Evolutionary conservation across 306 rosid species (phyloP).

Genomic region (Luffa aegyptiaca): DNA sequence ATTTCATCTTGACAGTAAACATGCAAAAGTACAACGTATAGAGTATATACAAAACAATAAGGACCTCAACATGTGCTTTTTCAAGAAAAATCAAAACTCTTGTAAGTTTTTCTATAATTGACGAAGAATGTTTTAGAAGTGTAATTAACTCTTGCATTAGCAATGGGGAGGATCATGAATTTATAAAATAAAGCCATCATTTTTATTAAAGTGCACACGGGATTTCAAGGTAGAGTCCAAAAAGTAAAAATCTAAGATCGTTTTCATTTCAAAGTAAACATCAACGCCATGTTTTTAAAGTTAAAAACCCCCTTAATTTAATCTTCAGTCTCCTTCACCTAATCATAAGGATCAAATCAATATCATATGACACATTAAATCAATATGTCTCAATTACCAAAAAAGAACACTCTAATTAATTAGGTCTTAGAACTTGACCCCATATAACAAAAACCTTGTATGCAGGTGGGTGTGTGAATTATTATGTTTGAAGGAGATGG

Average conservation of each 20-base stretch:
- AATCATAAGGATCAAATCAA: neutral
- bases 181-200: too few relatives aligned
- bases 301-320: neutral
- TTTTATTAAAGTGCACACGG: too few relatives aligned
- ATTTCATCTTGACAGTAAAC: neutral
- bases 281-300: too few relatives aligned
- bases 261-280: too few relatives aligned
- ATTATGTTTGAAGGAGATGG: neutral
- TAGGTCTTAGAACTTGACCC: neutral
- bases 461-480: neutral
- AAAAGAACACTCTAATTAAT: neutral
- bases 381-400: neutral
- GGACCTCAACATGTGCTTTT: too few relatives aligned
- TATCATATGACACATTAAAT: neutral
- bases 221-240: too few relatives aligned
- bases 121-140: too few relatives aligned
- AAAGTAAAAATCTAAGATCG: too few relatives aligned
- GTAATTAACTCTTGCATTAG: neutral
- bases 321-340: neutral
- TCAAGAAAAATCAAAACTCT: too few relatives aligned
- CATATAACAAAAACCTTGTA: neutral
- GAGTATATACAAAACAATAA: too few relatives aligned
- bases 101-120: too few relatives aligned
- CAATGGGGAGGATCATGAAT: neutral
- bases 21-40: too few relatives aligned